Base-by-base conservation (phyloP, 371 early-diverging fungal genomes). In the Rhizomucor pusillus region DNA sequence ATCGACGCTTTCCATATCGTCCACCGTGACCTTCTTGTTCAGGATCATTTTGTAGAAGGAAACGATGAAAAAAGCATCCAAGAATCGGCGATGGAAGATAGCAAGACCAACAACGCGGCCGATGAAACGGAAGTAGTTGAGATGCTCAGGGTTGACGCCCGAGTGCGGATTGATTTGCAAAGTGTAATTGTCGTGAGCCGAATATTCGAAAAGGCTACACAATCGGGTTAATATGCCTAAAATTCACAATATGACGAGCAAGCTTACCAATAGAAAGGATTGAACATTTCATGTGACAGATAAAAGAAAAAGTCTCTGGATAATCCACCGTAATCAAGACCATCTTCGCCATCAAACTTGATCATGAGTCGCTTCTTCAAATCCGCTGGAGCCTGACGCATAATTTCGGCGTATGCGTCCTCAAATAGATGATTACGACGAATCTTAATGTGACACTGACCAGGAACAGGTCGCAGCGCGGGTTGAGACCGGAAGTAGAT, bases 31-130 rank as follows among this genome's bases (percentile, higher is more conserved):
- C 60, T 89, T 89, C 71, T 92, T 94, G 43, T 85, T 84, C 36
- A 99, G 72, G 23, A 99, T 86, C 84, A 90, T 87, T 77, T 97
- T 98, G 80, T 98, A 99, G 69, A 98, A 91, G n/a, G 94, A 89
- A 7, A 89, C 86, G 39, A 94, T 88, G 60, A 98, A 97, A 80
- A 93, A 97, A 9, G 95, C 91, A 60, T 98, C 98, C 54, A 99
- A 75, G 76, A 93, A 92, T 34, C 94, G 88, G 50, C 94, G 90
- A 73, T 99, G 97, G 85, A 95, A 95, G 44, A 98, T 93, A 19
- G 95, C 92, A 61, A 95, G 79, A 18, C 98, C 99, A 43, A 98
- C 87, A 6, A 95, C 89, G 46, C 99, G 89, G 14, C 99, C 99
- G 60, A 98, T 94, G 65, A 99, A 99, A 68, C 86, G 90, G 79